Evolutionary conservation across 108 stramenopile genomes (phyloP), one percentile per base, ranked within the genome.

Genomic region (Schizochytrium sp.): DNA sequence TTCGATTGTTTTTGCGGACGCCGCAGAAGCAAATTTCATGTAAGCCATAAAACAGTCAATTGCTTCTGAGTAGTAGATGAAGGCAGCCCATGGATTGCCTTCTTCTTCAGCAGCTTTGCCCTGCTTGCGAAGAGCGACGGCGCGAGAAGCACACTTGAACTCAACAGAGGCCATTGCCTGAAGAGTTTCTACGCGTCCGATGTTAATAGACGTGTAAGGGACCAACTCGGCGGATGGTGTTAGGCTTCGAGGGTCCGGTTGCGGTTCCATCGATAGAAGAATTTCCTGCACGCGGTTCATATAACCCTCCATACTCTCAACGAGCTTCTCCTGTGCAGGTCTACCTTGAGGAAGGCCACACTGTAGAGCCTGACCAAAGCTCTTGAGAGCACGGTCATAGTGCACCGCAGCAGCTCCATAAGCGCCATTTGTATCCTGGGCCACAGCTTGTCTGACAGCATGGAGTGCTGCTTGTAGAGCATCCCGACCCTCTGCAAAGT

Each of bases 11-110:
- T 83, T 83, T 47, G 47, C 53, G 10, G 28, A n/a, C 10, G 76
- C 19, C 13, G 50, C 76, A 5, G 47, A 55, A 13, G 47, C 76
- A 83, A 53, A 38, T 53, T 83, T 83, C 2, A 83, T 17, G 47
- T 83, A 83, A 3, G 76, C 76, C 50, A 83, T 55, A 28, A 83
- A 55, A 28, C 76, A 83, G 47, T 83, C 76, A 53, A 83, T 83
- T 2, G 76, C 76, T 40, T 83, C 76, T 7, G 76, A 83, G 53
- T 83, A 83, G 15, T 55, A 53, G 40, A 83, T 2, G 3, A 83
- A 83, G 53, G 76, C 76, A 0, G 50, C 40, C 76, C 76, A 83
- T 12, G 47, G 38, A 83, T 83, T 53, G 45, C 53, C 53, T 2
- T 49, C 76, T 40, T 83, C 76, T 28, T 83, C 76, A 10, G 47